phyloP scores from a whole-genome alignment of 805 yeast species.

The Candida pseudofarinosa region DNA sequence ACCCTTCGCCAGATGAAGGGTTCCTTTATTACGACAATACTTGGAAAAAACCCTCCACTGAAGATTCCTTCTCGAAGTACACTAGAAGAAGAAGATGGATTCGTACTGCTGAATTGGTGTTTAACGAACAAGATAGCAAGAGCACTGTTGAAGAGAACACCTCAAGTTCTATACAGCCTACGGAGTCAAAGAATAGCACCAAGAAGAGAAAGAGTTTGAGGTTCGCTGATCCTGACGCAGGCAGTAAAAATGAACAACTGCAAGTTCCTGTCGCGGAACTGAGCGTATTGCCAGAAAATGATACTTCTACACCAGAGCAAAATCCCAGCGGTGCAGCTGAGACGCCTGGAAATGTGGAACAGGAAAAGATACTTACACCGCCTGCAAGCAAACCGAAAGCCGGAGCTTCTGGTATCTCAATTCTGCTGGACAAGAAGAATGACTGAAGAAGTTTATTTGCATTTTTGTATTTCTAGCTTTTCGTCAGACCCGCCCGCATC shows the following conservation, averaged over 20 bases:
- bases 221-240: constrained; percentile 32
- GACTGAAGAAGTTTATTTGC: not conserved
- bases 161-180: constrained; percentile 3
- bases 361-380: not conserved
- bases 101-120: constrained; percentile 82
- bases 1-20: constrained; percentile 79
- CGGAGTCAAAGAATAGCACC: constrained; percentile 4
- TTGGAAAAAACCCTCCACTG: constrained; percentile 89
- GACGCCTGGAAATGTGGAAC: not conserved
- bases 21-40: constrained; percentile 87
- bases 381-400: not conserved
- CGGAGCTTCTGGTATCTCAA: not conserved
- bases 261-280: not conserved
- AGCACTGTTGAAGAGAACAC: not conserved
- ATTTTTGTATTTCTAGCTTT: not conserved
- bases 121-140: constrained; percentile 10
- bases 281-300: not conserved
- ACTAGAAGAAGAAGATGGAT: constrained; percentile 96
- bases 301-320: not conserved
- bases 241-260: not conserved
- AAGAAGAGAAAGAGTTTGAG: constrained; percentile 40
- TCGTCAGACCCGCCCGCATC: not conserved
- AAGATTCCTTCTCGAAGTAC: constrained; percentile 83
- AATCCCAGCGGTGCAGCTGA: not conserved
- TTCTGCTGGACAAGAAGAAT: constrained; percentile 1